Percentiles rank a stretch among this genome's conserved stretches.
phyloP scores from a whole-genome alignment of 2,329 filamentous ascomycete genomes.

The Penicillium frequentans region DNA sequence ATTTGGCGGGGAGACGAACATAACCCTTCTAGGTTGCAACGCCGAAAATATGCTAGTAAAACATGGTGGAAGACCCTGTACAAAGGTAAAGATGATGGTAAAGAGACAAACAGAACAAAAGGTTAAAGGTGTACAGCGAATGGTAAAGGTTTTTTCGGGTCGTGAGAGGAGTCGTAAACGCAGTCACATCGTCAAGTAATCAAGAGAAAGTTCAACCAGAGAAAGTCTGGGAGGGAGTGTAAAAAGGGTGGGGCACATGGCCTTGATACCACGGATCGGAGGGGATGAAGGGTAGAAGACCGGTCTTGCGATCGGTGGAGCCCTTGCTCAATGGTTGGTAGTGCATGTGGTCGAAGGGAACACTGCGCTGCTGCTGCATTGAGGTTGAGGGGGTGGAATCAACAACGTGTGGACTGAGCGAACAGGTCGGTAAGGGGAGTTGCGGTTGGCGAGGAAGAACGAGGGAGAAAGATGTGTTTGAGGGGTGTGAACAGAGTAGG shows the following conservation, averaged over 20 bases:
- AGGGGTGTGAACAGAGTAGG: slow-evolving; percentile 59
- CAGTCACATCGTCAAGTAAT: slow-evolving; percentile 28
- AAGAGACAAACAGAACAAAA: slow-evolving; percentile 4
- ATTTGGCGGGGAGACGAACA: slow-evolving; percentile 6
- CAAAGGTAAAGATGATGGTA: slow-evolving; percentile 5
- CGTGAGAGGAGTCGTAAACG: slow-evolving; percentile 27
- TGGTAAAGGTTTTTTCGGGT: slow-evolving; percentile 13
- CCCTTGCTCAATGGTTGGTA: slow-evolving; percentile 75
- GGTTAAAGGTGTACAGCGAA: slow-evolving; percentile 20
- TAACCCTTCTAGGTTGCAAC: slow-evolving; percentile 18
- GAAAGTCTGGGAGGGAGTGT: slow-evolving; percentile 30
- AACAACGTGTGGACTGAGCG: slow-evolving; percentile 88
- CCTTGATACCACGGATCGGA: slow-evolving; percentile 45
- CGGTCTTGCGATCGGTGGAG: slow-evolving; percentile 64
- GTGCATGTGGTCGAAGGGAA: slow-evolving; percentile 72
- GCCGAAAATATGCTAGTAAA: slow-evolving; percentile 17
- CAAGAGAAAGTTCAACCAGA: slow-evolving; percentile 19
- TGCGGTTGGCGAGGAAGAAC: slow-evolving; percentile 80
- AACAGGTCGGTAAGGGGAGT: slow-evolving; percentile 90
- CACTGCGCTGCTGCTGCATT: slow-evolving; percentile 69
- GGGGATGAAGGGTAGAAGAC: slow-evolving; percentile 62
- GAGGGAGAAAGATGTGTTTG: slow-evolving; percentile 80
- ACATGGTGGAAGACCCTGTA: slow-evolving; percentile 13
- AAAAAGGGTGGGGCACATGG: slow-evolving; percentile 29
- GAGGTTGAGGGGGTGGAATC: slow-evolving; percentile 78